Percentiles rank a stretch among this genome's conserved stretches.
phyloP scores from a whole-genome alignment of 108 stramenopile genomes.

The Nitzschia sp. region DNA sequence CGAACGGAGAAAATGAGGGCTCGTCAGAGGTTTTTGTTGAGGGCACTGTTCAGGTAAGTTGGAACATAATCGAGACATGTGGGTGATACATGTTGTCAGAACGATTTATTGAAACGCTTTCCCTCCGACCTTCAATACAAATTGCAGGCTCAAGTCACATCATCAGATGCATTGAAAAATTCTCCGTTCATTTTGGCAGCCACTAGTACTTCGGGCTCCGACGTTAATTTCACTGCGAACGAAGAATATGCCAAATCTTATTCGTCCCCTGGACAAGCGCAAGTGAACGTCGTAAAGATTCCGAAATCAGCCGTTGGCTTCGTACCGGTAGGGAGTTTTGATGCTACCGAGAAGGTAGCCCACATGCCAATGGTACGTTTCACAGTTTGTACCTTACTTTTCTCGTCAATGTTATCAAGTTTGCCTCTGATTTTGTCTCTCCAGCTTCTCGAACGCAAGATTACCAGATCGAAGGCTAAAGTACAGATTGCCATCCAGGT shows the following conservation, averaged over 20 bases:
- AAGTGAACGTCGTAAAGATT: slow-evolving; percentile 44
- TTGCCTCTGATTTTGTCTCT: no score
- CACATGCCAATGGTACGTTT: slow-evolving; percentile 65
- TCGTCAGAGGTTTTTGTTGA: slow-evolving; percentile 46
- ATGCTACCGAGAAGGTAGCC: slow-evolving; percentile 36
- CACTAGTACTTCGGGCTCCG: neutral
- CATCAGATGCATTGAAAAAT: slow-evolving; percentile 58
- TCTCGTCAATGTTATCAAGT: no score
- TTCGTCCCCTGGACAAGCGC: neutral
- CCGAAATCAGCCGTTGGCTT: slow-evolving; percentile 51
- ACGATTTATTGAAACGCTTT: no score
- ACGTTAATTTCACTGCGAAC: slow-evolving; percentile 22
- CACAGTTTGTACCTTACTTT: slow-evolving; percentile 4
- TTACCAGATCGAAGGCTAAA: slow-evolving; percentile 42
- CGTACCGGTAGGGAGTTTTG: slow-evolving; percentile 45
- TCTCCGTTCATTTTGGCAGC: slow-evolving; percentile 39
- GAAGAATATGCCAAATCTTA: slow-evolving; percentile 37
- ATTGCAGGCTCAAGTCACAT: slow-evolving; percentile 54
- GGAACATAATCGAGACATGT: neutral
- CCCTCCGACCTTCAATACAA: neutral
- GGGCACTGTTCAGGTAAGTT: slow-evolving; percentile 56
- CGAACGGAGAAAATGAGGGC: slow-evolving; percentile 39
- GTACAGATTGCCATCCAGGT: slow-evolving; percentile 73
- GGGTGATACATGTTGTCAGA: neutral
- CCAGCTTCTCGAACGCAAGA: slow-evolving; percentile 67